Base-by-base conservation (phyloP, 2,329 filamentous ascomycete species). In the Xylariaceae sp. region DNA sequence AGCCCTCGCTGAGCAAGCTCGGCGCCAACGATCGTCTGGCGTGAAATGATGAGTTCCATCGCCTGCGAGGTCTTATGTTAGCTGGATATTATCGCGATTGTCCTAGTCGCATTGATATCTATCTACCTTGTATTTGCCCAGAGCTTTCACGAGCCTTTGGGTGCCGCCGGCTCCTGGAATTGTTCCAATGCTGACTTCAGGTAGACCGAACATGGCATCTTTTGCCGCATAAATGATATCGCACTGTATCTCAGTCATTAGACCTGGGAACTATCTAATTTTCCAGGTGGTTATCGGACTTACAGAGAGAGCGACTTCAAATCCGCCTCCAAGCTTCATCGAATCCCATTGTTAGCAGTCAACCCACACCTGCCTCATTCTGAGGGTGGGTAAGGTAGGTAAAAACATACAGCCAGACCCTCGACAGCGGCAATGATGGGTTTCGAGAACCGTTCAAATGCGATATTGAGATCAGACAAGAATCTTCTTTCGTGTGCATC, bases 171-270 rank as follows among this genome's bases (percentile, higher is more conserved):
- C 93, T 2, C 94, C 93, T 0, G 93, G 94, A 57, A 97, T 91
- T 2, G 88, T 88, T 13, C 94, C 93, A 6, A 97, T 81, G 77
- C 93, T 96, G 77, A 97, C 90, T 78, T 97, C 94, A 0, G 93
- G 93, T 76, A 97, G 92, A 23, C 93, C 94, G 72, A 97, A 96
- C 67, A 88, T 92, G 61, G 93, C 92, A 13, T 78, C 84, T 44
- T 87, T 81, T 1, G 89, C 90, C 75, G 89, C 92, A 79, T 97
- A 97, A 39, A 76, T 74, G 45, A 76, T 72, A 62, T 76, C 74
- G 64, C 73, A 74, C 73, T 73, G 56, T 30, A 37, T 55, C 48
- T 18, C 5, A 6, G n/a, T 11, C 51, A 13, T 55, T 56, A 47
- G 58, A 51, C 6, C 44, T 23, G 37, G 8, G 49, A 8, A 55